phyloP scores from a whole-genome alignment of 2,329 filamentous ascomycete genomes.

The Gaeumannomyces sp. region DNA sequence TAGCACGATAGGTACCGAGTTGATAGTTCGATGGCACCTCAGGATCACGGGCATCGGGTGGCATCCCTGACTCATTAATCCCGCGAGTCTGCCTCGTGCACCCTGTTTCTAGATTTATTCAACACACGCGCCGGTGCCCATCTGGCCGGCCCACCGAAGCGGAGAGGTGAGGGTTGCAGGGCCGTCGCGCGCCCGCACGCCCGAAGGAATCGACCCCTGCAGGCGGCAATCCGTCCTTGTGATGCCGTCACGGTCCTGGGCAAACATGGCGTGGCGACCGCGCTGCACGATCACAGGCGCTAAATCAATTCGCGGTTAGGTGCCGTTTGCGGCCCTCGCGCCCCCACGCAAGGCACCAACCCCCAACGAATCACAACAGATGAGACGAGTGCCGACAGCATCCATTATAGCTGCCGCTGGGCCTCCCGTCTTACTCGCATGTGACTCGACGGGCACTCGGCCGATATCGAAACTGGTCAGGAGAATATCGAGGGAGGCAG shows the following conservation, averaged over 20 bases:
- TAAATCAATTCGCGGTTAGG: not conserved
- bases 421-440: not conserved
- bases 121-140: too few relatives aligned
- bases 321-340: not conserved
- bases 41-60: too few relatives aligned
- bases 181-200: not conserved
- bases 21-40: too few relatives aligned
- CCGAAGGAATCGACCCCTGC: not conserved
- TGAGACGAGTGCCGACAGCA: not conserved
- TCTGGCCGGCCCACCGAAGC: not conserved
- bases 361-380: too few relatives aligned
- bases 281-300: too few relatives aligned
- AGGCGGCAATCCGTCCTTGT: too few relatives aligned
- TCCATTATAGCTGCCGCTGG: not conserved
- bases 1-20: too few relatives aligned
- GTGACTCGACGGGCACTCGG: not conserved
- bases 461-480: not conserved
- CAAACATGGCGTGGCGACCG: not conserved
- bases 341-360: not conserved
- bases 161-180: not conserved
- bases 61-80: too few relatives aligned
- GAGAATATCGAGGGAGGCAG: too few relatives aligned
- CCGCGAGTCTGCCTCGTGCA: not conserved
- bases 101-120: too few relatives aligned
- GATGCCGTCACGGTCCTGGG: not conserved